Evolutionary conservation across 805 yeast species (phyloP), one percentile per base, ranked within the genome.

Genomic region (Maudiozyma turicensis): DNA sequence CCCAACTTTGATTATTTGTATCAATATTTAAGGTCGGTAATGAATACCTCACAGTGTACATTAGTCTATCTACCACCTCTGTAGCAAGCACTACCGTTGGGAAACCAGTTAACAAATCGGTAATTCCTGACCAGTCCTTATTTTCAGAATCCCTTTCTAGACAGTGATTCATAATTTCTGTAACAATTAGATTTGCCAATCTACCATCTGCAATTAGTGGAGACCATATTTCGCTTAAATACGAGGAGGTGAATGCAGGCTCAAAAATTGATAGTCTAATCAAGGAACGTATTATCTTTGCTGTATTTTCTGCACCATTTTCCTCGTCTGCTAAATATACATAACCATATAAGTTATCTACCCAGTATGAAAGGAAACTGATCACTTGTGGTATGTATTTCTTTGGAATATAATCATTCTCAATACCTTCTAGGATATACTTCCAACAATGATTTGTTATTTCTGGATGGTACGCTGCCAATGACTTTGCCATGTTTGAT

Each of bases 101-200:
- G 26, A 78, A 70, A 11, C 78, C 64, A 0, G 83, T 75, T 54
- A 87, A 69, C n/a, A 84, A 72, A 0, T 83, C 73, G 2, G 83
- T 73, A 6, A 81, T 74, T 44, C 75, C 77, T 15, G 74, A 73
- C 87, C 87, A 85, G 44, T 75, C 81, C 38, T 78, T 75, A 4
- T 82, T 84, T 55, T 83, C 87, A n/a, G 87, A 81, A 54, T 83
- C 84, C 58, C 82, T 78, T 54, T 85, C 93, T 54, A 86, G 75
- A 1, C 89, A 83, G 53, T 81, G 82, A 2, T 81, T 77, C 6
- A 86, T 77, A 26, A 85, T 77, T 58, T 86, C 96, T 53, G 85
- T 89, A 9, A 87, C 74, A 28, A 86, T 69, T 3, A 78, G 64
- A 1, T 75, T 71, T 3, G 77, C 74, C 10, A 87, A 64, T 38